A percentile compares a stretch with the other conserved stretches of the same genome.
Evolutionary conservation across 148 eudicot genomes (phyloP).

Genomic region (Oxyria digyna): DNA sequence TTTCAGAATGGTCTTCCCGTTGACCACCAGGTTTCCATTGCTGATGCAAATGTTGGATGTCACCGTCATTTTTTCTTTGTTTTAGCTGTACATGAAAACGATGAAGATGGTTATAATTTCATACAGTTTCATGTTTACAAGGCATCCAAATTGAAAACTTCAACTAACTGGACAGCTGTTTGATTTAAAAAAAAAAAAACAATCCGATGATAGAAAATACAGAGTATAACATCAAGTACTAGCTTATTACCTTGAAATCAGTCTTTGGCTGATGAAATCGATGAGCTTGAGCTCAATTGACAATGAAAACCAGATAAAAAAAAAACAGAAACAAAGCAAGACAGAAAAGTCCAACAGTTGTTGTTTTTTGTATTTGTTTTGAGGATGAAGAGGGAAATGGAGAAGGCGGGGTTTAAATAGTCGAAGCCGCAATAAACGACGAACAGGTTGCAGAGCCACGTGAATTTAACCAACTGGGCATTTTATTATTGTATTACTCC

Average conservation of each 20-base stretch:
- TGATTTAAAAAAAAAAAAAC: neutral
- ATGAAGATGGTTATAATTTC: neutral
- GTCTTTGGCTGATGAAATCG: neutral
- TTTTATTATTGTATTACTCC: neutral
- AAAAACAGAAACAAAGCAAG: neutral
- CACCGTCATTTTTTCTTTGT: conserved; percentile 50
- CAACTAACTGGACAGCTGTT: neutral
- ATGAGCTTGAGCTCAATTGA: neutral
- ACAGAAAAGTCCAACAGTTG: neutral
- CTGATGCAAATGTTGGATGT: conserved; percentile 49
- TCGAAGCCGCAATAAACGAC: neutral
- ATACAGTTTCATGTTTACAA: neutral
- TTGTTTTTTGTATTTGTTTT: neutral
- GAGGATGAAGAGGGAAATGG: neutral
- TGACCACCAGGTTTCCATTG: conserved; percentile 70
- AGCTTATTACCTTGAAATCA: neutral
- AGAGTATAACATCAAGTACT: neutral
- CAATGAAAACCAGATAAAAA: neutral
- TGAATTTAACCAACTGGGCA: conserved; percentile 2
- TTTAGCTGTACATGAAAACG: conserved; percentile 3
- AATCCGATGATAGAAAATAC: neutral
- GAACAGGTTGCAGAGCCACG: conserved; percentile 13
- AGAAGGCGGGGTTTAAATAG: conserved; percentile 16
- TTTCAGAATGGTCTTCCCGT: conserved; percentile 63
- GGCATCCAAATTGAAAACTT: neutral